These are phyloP conservation scores for Xanthoceras sorbifolium DNA, from an alignment of 345 rosid species.

Conservation along the genomic window DNA sequence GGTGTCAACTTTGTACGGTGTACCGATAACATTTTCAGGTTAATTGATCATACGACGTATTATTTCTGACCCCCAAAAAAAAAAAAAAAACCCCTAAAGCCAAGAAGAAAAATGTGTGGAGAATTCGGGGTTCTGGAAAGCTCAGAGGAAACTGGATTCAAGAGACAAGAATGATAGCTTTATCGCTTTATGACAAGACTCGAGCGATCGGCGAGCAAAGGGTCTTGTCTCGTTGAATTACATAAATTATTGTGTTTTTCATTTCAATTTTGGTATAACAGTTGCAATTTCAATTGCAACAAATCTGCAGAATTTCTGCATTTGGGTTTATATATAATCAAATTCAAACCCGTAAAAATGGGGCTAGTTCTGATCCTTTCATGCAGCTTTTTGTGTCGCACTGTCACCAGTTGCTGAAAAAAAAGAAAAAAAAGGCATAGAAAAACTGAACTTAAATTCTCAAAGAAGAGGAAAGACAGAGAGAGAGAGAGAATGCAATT, in stretches of 20 bases:
- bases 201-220: background rate
- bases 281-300: background rate
- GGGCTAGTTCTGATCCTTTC: background rate
- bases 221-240: background rate
- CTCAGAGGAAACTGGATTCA: background rate
- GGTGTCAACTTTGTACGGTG: background rate
- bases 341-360: background rate
- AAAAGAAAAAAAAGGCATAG: background rate
- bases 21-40: background rate
- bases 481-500: background rate
- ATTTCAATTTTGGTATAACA: background rate
- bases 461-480: too few species aligned
- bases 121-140: background rate
- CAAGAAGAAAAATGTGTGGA: too few species aligned
- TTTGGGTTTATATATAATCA: background rate
- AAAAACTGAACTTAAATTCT: too few species aligned
- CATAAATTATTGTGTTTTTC: background rate
- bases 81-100: too few species aligned
- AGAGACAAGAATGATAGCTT: background rate
- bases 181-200: background rate
- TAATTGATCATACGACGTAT: background rate
- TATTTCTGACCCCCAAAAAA: too few species aligned
- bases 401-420: background rate
- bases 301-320: slow-evolving; percentile 8
- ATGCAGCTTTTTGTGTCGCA: background rate